phyloP scores from a whole-genome alignment of 2,329 filamentous ascomycete genomes.

The Aspergillus quadrilineatus region DNA sequence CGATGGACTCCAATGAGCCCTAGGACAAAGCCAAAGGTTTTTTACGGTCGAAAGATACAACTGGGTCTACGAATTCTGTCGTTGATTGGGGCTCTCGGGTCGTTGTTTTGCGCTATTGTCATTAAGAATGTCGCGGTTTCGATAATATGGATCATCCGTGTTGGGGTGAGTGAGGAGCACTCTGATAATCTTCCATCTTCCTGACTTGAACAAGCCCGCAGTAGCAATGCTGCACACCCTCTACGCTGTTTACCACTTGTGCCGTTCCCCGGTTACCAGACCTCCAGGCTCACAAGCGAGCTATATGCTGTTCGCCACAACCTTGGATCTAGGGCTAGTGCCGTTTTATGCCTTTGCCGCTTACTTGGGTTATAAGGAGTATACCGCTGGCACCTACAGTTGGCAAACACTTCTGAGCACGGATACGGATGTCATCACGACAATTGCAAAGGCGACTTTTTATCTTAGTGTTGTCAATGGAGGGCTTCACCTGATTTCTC shows the following conservation, averaged over 20 bases:
- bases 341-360: constrained; percentile 64
- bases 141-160: constrained; percentile 72
- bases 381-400: constrained; percentile 39
- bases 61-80: constrained; percentile 66
- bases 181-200: not conserved
- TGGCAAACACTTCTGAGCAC: constrained; percentile 69
- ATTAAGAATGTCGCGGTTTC: constrained; percentile 65
- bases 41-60: constrained; percentile 67
- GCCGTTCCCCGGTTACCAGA: constrained; percentile 66
- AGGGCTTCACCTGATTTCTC: constrained; percentile 68
- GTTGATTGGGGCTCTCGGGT: constrained; percentile 66
- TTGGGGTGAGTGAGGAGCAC: constrained; percentile 60
- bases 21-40: constrained; percentile 69
- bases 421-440: constrained; percentile 54
- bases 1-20: constrained; percentile 66
- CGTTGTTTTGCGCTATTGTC: constrained; percentile 74
- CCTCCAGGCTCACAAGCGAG: constrained; percentile 79
- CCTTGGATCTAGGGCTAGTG: constrained; percentile 67
- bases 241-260: constrained; percentile 80
- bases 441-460: constrained; percentile 67
- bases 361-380: constrained; percentile 55
- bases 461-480: constrained; percentile 64
- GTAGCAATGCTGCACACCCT: constrained; percentile 68
- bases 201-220: constrained; percentile 59
- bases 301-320: constrained; percentile 80